Evolutionary conservation across 129 eudicot genomes (phyloP), one percentile per base, ranked within the genome.

Genomic region (Saposhnikovia divaricata): DNA sequence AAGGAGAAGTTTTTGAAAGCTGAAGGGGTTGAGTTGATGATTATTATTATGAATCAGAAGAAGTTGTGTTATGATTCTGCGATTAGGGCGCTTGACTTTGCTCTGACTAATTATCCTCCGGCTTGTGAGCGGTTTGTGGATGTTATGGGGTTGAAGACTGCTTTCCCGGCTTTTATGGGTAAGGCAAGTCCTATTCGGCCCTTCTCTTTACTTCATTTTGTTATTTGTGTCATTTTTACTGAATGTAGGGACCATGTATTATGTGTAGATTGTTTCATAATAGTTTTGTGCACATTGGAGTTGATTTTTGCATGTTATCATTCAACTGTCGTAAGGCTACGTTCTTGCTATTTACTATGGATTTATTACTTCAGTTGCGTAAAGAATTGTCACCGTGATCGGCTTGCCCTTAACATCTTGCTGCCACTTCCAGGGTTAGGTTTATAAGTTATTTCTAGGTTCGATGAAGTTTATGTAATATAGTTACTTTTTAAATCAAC

Each of bases 131-230:
- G 99, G 72, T 96, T 96, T 81, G 90, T 96, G 75, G 99, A 96
- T 90, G 98, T 96, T 81, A 85, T 96, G 95, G 99, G 97, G 68
- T 89, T 96, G 83, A 96, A 92, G 89, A 96, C 99, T 48, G 99
- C 97, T 3, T 96, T 96, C 78, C 97, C 98, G 34, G 97, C 99
- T 79, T 96, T 92, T 84, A 96, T 96, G 99, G 99, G 99, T 92
- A 96, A 96, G 99, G 99, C 93, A 92, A 96, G 98, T 92, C 87
- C 59, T n/a, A 72, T 72, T 72, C 70, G 82, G 86, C 82, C 45
- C 51, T 73, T 38, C 55, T 59, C 12, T 74, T 45, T 8, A 38
- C 65, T 27, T 27, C 75, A 13, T 12, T 44, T 63, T 5, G 18
- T 11, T 50, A 1, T 48, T 34, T 31, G 66, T 18, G 45, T 74